These are phyloP conservation scores for Apiotrichum siamense DNA, from an alignment of 1,284 basidiomycete species.

Conservation along the genomic window DNA sequence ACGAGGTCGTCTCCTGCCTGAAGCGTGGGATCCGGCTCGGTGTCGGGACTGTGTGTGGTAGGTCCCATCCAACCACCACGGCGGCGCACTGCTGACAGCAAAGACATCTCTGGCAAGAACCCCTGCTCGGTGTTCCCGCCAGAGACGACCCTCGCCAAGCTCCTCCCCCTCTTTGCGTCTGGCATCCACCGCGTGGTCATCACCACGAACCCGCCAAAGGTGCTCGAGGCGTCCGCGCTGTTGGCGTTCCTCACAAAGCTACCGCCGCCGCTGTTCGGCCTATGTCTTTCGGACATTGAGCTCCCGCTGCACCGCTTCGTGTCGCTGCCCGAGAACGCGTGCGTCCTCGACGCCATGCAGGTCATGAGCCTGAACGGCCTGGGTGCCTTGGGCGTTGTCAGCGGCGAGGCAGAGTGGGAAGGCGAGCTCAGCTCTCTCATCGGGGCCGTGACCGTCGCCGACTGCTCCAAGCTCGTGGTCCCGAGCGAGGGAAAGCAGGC, in stretches of 20 bases:
- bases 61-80: not conserved
- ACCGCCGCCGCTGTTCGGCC: constrained; percentile 21
- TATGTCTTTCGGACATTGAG: constrained; percentile 17
- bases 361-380: constrained; percentile 33
- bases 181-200: constrained; percentile 35
- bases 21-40: constrained; percentile 20
- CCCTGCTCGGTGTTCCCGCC: constrained; percentile 25
- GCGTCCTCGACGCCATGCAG: constrained; percentile 40
- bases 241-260: constrained; percentile 26
- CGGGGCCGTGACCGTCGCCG: constrained; percentile 26
- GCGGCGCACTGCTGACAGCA: not conserved
- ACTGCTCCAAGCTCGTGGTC: constrained; percentile 32
- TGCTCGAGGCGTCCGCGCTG: constrained; percentile 25
- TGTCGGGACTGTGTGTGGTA: constrained; percentile 30
- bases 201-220: constrained; percentile 8
- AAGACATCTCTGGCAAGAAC: constrained; percentile 38
- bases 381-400: constrained; percentile 30
- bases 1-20: constrained; percentile 16
- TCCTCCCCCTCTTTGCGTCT: constrained; percentile 31
- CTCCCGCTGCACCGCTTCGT: constrained; percentile 31
- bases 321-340: constrained; percentile 25
- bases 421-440: constrained; percentile 16
- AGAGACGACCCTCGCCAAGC: constrained; percentile 19
- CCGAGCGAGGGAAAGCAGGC: constrained; percentile 34
- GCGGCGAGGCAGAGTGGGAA: constrained; percentile 12